Base-by-base conservation (phyloP, 371 early-diverging fungal genomes). In the Mortierella sp. region DNA sequence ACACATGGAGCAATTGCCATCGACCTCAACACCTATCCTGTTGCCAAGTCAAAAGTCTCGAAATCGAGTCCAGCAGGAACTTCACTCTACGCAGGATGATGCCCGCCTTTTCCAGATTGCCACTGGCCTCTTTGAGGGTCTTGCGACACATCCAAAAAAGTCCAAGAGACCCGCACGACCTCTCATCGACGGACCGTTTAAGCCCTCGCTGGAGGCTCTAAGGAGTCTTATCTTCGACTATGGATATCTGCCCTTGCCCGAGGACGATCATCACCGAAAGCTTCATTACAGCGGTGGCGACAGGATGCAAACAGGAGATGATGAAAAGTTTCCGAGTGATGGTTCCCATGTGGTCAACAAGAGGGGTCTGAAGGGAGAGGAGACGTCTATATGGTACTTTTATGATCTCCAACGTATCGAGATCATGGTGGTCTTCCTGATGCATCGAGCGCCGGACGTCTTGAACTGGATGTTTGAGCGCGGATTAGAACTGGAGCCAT, bases 231-330 rank as follows among this genome's bases (percentile, higher is more conserved):
- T 84, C 26, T 31, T 74, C 26, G 85, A 84, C 28, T 84, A 81
- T 45, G 85, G 85, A 31, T 84, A 81, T n/a, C 60, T 84, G 72
- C 85, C 85, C 13, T 74, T 84, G 79, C 85, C 85, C 6, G 85
- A 84, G 52, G 85, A 81, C 65, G 81, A 84, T 28, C n/a, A 55
- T 9, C 81, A 84, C 21, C 85, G 85, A 14, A 78, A 76, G 54
- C 34, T 73, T 26, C 81, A 84, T 44, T 76, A 74, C 48, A 65
- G 45, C 10, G 85, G 85, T 4, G 79, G 85, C 16, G 54, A 70
- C 14, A 75, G 85, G 54, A 79, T 71, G 1, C n/a, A 24, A 34
- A 73, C 78, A 28, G 84, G 82, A 2, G 77, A 71, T 6, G 19
- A 19, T 19, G 73, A 76, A 9, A 31, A 42, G 28, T 84, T 81